Evolutionary conservation across 140 eudicot genomes (phyloP).

Genomic region (Anethum foeniculum): DNA sequence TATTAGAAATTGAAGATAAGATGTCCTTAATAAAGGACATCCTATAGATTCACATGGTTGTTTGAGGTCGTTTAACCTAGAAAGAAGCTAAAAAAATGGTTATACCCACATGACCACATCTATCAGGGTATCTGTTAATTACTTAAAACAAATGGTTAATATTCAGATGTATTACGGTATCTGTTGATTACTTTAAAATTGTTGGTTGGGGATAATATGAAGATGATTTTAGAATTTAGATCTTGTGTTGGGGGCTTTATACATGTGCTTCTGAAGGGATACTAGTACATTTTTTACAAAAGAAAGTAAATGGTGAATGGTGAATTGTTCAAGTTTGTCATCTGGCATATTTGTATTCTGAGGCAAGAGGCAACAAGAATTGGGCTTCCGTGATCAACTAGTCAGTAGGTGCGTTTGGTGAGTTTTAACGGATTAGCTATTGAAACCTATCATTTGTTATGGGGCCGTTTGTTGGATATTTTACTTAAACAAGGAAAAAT

Average conservation of each 20-base stretch:
- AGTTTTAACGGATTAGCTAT: not conserved
- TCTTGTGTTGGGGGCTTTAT: not conserved
- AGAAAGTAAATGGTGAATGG: not conserved
- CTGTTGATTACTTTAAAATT: not conserved
- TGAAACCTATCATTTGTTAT: not conserved
- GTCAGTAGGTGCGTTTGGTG: not conserved
- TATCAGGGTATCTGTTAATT: not conserved
- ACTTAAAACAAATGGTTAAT: too few species aligned
- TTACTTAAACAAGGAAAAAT: not conserved
- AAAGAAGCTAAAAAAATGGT: not conserved
- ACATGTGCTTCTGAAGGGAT: not conserved
- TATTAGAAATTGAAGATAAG: not conserved
- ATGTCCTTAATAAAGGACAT: not conserved
- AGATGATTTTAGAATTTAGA: not conserved
- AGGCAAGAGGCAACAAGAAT: not conserved
- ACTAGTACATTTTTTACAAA: not conserved
- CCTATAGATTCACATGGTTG: not conserved
- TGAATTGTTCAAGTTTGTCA: not conserved
- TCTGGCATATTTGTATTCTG: not conserved
- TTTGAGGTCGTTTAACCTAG: not conserved
- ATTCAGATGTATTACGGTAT: not conserved
- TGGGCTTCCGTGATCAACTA: not conserved
- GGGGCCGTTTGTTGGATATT: not conserved
- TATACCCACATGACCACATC: not conserved
- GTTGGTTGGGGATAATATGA: not conserved